These are phyloP conservation scores for Verticillium alfalfae DNA, from an alignment of 2,329 filamentous ascomycete genomes.

Conservation along the genomic window DNA sequence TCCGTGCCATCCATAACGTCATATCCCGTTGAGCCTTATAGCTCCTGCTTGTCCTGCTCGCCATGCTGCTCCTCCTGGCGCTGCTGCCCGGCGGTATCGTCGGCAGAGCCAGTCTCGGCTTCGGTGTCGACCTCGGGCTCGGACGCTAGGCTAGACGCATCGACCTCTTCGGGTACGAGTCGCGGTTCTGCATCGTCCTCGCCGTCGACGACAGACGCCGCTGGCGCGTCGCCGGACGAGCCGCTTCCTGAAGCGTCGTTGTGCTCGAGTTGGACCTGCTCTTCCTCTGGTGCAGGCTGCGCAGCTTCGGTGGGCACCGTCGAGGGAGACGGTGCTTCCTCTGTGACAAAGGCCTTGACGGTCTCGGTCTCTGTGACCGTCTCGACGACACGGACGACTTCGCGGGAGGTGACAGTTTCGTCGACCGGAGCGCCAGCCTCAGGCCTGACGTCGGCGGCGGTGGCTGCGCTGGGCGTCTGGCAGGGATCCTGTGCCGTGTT, in stretches of 20 bases:
- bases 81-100: not conserved
- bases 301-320: not conserved
- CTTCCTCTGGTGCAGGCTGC: not conserved
- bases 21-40: not conserved
- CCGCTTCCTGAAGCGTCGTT: not conserved
- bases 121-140: not conserved
- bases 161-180: not conserved
- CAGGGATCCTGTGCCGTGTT: not conserved
- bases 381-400: constrained; percentile 25
- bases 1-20: not conserved
- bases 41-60: not conserved
- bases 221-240: not conserved
- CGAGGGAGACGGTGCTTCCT: constrained; percentile 13
- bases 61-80: not conserved
- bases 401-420: constrained; percentile 20
- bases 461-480: not conserved
- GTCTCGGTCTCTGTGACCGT: constrained; percentile 22
- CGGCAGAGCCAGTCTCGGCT: not conserved
- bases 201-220: not conserved
- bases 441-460: not conserved
- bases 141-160: not conserved
- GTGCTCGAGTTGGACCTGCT: not conserved
- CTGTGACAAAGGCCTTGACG: constrained; percentile 12
- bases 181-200: not conserved
- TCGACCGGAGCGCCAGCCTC: constrained; percentile 5